Evolutionary conservation across 768 basidiomycete species (phyloP).

Genomic region (Albatrellus ellisii): DNA sequence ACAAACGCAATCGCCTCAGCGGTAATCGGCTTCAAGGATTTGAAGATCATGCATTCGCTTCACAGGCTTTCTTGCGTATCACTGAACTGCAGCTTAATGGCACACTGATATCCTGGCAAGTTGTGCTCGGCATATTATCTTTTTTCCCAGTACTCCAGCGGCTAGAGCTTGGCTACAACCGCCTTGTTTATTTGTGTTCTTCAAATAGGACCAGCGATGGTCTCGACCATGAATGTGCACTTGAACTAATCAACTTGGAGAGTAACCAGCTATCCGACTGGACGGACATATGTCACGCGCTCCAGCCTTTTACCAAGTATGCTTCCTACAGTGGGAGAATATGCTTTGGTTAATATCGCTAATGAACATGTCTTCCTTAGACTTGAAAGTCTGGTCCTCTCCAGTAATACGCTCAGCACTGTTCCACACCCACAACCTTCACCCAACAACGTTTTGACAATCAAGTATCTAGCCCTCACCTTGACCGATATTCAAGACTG

Average conservation of each 20-base stretch:
- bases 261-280: slow-evolving; percentile 50
- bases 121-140: slow-evolving; percentile 37
- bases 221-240: slow-evolving; percentile 4
- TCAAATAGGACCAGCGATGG: background rate
- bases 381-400: slow-evolving; percentile 50
- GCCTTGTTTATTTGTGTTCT: slow-evolving; percentile 25
- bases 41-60: slow-evolving; percentile 19
- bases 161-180: slow-evolving; percentile 66
- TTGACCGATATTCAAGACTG: slow-evolving; percentile 45
- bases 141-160: slow-evolving; percentile 40
- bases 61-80: slow-evolving; percentile 34
- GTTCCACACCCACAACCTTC: slow-evolving; percentile 20
- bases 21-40: slow-evolving; percentile 45
- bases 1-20: slow-evolving; percentile 14
- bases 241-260: slow-evolving; percentile 57
- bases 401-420: slow-evolving; percentile 40
- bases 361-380: slow-evolving; percentile 23
- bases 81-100: slow-evolving; percentile 62
- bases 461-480: slow-evolving; percentile 53
- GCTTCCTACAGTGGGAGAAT: slow-evolving; percentile 1
- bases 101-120: slow-evolving; percentile 60
- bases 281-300: slow-evolving; percentile 31
- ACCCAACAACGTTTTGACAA: slow-evolving; percentile 14
- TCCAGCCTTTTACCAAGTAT: slow-evolving; percentile 35
- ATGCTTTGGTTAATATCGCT: no score